A percentile compares a stretch with the other conserved stretches of the same genome.
These are phyloP conservation scores for Pichia inconspicua DNA, from an alignment of 1,139 yeast genomes.

Conservation along the genomic window DNA sequence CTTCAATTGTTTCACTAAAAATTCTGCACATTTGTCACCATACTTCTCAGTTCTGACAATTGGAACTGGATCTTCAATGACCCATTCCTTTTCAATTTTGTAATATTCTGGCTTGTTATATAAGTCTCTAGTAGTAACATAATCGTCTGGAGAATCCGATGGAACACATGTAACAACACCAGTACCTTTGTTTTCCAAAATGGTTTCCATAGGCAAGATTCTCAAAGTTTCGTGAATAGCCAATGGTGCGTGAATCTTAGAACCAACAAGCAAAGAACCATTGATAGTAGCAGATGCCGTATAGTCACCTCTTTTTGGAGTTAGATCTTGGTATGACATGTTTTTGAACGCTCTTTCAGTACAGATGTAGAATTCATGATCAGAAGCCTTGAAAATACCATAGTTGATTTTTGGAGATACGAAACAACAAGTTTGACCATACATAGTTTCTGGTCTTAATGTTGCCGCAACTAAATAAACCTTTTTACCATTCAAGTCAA, in stretches of 20 bases:
- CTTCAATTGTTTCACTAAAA: conserved; percentile 75
- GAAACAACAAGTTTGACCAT: conserved; percentile 97
- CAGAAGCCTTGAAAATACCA: conserved; percentile 86
- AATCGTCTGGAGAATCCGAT: conserved; percentile 97
- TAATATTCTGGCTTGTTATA: conserved; percentile 88
- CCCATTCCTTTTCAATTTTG: conserved; percentile 83
- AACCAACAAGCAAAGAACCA: conserved; percentile 77
- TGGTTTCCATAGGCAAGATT: conserved; percentile 96
- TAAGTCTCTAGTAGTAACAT: conserved; percentile 74
- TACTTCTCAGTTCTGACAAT: conserved; percentile 75
- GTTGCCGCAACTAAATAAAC: conserved; percentile 91
- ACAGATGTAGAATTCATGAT: conserved; percentile 67
- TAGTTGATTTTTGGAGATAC: conserved; percentile 91
- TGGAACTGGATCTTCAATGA: conserved; percentile 61
- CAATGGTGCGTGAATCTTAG: conserved; percentile 80
- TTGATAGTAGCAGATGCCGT: conserved; percentile 49
- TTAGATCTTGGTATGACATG: conserved; percentile 90
- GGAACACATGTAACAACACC: conserved; percentile 99
- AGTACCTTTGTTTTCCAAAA: conserved; percentile 91
- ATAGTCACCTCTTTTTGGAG: conserved; percentile 81
- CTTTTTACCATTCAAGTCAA: conserved; percentile 47
- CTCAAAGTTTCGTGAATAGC: conserved; percentile 64
- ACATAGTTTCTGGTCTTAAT: conserved; percentile 98
- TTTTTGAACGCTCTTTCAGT: conserved; percentile 97
- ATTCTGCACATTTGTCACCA: conserved; percentile 86